A percentile compares a stretch with the other conserved stretches of the same genome.
Conservation (phyloP, 1,284 basidiomycete species). For the Ceratobasidium sp. region DNA sequence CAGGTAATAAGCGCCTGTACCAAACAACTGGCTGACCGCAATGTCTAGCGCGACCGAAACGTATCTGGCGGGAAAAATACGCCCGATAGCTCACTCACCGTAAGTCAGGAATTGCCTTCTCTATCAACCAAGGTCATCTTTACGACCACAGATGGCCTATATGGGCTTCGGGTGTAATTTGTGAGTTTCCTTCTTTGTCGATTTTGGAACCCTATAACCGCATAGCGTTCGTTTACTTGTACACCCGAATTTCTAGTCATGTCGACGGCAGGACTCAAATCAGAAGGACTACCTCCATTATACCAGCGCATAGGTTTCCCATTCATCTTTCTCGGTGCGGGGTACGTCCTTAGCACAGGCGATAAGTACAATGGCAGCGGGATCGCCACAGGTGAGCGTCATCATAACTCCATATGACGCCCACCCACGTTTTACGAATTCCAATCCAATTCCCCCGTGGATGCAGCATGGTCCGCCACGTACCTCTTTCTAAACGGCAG, state of each 20-base stretch:
- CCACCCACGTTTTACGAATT: background rate
- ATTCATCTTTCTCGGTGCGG: slow-evolving; percentile 60
- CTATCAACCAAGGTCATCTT: background rate
- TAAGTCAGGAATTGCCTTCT: background rate
- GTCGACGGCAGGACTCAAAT: slow-evolving; percentile 36
- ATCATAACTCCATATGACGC: background rate
- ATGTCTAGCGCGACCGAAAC: background rate
- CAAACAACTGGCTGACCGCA: background rate
- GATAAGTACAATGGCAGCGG: slow-evolving; percentile 61
- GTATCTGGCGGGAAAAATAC: background rate
- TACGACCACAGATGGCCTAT: slow-evolving; percentile 39
- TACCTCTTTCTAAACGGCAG: slow-evolving; percentile 60
- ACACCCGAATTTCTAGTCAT: slow-evolving; percentile 14
- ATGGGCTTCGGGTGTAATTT: slow-evolving; percentile 31
- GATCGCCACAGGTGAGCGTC: slow-evolving; percentile 58
- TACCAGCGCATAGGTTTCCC: slow-evolving; percentile 58
- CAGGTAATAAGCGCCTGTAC: background rate
- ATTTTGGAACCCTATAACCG: background rate
- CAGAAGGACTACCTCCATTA: slow-evolving; percentile 40
- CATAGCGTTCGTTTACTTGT: no score
- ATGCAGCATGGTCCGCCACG: slow-evolving; percentile 61
- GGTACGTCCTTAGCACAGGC: slow-evolving; percentile 59
- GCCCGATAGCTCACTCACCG: slow-evolving; percentile 39
- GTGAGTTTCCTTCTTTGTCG: slow-evolving; percentile 8
- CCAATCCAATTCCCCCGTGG: background rate